Conservation (phyloP, 1,139 yeast genomes). For the Debaryomycetaceae sp. region DNA sequence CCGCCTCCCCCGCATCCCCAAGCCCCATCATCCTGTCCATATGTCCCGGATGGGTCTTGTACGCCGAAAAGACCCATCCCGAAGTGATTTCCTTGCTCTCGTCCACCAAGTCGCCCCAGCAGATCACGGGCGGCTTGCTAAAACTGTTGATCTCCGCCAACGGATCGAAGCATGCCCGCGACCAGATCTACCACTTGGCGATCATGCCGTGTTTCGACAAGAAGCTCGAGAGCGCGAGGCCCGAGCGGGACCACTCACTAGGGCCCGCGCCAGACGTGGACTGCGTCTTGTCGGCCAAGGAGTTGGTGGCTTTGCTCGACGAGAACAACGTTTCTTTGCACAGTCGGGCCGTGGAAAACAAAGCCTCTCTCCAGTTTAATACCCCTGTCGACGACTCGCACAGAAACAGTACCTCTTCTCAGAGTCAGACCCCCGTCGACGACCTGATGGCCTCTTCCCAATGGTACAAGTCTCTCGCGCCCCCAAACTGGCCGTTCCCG, state of each 20-base stretch:
- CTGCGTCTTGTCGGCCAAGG: conserved; percentile 89
- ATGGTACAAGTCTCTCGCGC: conserved; percentile 31
- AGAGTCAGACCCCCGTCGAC: not conserved
- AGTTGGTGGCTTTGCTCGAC: conserved; percentile 59
- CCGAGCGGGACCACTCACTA: conserved; percentile 35
- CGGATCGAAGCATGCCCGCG: conserved; percentile 15
- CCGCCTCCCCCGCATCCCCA: conserved; percentile 3
- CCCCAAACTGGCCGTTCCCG: conserved; percentile 47
- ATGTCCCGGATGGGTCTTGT: conserved; percentile 96
- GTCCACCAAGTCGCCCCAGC: conserved; percentile 81
- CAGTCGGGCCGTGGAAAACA: not conserved
- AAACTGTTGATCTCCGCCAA: conserved; percentile 45
- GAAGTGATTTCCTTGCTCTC: conserved; percentile 55
- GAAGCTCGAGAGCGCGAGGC: conserved; percentile 86
- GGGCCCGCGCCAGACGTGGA: conserved; percentile 55
- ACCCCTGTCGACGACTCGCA: not conserved
- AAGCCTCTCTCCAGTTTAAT: not conserved
- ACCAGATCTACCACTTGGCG: conserved; percentile 62
- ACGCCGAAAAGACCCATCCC: conserved; percentile 93
- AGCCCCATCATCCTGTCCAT: conserved; percentile 52
- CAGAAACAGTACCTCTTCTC: not conserved
- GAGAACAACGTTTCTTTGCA: conserved; percentile 23
- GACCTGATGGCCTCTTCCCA: conserved; percentile 4
- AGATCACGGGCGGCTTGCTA: conserved; percentile 72
- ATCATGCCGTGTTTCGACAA: conserved; percentile 97